Conservation (phyloP, 164 flowering plant genomes). For the Chimonanthus salicifolius region DNA sequence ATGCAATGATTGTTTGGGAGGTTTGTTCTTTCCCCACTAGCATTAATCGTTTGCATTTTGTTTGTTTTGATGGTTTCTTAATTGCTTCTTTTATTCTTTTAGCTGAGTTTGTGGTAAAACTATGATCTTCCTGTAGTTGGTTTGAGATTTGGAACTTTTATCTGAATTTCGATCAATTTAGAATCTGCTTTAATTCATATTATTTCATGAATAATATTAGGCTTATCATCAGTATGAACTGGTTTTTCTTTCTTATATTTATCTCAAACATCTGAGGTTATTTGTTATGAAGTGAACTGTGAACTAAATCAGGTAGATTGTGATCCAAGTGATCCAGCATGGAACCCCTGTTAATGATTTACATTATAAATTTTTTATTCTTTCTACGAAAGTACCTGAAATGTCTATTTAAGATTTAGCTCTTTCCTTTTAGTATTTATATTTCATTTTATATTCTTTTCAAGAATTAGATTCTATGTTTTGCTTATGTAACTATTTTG, state of each 20-base stretch:
- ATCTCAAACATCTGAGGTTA: background rate
- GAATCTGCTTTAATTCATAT: background rate
- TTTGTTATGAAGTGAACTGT: background rate
- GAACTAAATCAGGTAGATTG: too few relatives aligned
- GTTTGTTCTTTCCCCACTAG: conserved; percentile 31
- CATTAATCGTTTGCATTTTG: background rate
- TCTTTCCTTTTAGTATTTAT: too few relatives aligned
- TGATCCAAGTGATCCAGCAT: too few relatives aligned
- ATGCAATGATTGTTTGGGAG: conserved; percentile 99
- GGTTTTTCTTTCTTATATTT: background rate
- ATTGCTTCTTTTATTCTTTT: background rate
- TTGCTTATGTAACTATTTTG: too few relatives aligned
- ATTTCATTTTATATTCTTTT: too few relatives aligned
- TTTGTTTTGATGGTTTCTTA: background rate
- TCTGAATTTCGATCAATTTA: background rate
- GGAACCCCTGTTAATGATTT: too few relatives aligned
- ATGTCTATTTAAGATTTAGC: too few relatives aligned
- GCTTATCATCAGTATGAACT: background rate
- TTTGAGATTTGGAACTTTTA: background rate
- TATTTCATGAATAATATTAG: background rate
- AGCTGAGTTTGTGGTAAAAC: background rate
- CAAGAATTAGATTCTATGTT: too few relatives aligned
- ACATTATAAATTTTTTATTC: too few relatives aligned
- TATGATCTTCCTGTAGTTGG: background rate
- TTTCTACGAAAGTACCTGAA: too few relatives aligned